phyloP scores from a whole-genome alignment of 495 filamentous ascomycete species.

The Staphylotrichum tortipilum region DNA sequence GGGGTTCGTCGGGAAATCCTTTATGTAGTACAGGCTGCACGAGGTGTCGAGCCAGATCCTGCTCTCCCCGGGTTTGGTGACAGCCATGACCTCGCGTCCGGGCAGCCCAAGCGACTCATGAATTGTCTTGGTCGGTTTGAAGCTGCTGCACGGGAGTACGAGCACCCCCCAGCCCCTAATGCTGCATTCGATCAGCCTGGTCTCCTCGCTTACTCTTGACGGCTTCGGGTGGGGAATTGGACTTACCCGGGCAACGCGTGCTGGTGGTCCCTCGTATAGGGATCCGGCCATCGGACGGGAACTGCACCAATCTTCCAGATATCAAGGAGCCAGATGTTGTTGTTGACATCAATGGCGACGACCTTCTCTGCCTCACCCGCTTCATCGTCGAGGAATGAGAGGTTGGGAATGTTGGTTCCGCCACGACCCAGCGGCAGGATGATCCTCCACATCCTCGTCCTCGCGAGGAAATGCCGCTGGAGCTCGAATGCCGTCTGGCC shows the following conservation, averaged over 20 bases:
- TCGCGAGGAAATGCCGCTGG: constrained; percentile 23
- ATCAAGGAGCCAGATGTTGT: constrained; percentile 56
- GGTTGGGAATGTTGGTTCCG: constrained; percentile 63
- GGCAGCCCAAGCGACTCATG: constrained; percentile 29
- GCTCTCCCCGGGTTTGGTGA: background rate
- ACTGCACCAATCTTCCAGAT: constrained; percentile 41
- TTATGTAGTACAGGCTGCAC: constrained; percentile 22
- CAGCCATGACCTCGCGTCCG: constrained; percentile 9
- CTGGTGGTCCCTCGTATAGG: background rate
- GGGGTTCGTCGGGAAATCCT: constrained; percentile 10
- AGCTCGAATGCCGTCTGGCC: constrained; percentile 16
- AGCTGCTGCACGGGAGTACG: constrained; percentile 34
- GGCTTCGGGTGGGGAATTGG: background rate
- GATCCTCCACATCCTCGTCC: constrained; percentile 36
- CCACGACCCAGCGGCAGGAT: constrained; percentile 21
- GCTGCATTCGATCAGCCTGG: constrained; percentile 8
- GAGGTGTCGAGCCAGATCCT: constrained; percentile 18
- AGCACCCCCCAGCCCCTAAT: constrained; percentile 40
- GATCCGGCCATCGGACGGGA: constrained; percentile 8
- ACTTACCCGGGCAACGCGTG: background rate
- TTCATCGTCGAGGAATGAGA: constrained; percentile 63
- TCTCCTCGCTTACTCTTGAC: too few relatives aligned
- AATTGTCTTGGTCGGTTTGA: constrained; percentile 25
- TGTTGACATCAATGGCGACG: constrained; percentile 65
- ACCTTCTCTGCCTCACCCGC: constrained; percentile 57